Evolutionary conservation across 2,329 filamentous ascomycete genomes (phyloP), one percentile per base, ranked within the genome.

Genomic region (Penicillium sp.): DNA sequence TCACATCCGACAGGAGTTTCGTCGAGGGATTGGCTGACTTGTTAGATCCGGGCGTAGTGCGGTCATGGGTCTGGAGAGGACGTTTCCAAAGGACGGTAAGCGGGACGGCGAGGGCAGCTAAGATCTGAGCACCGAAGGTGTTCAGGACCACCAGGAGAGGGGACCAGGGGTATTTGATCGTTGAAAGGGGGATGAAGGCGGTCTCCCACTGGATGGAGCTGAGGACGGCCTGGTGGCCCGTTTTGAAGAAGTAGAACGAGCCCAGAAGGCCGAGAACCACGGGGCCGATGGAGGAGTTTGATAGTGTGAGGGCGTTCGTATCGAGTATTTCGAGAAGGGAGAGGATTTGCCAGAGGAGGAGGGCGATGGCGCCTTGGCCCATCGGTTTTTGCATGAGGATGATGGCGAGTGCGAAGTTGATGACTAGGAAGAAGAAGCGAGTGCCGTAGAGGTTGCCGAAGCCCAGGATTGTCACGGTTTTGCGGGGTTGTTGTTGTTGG

Each of bases 221-320:
- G 22, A 96, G 81, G 0, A 86, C 88, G 11, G 92, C 92, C 73
- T 97, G 92, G 72, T 99, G 94, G 55, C 94, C 94, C 0, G 94
- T 99, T 69, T 95, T 96, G 83, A 99, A 99, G 78, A 86, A 99
- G 76, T 96, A 87, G 73, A 92, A 95, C 64, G 88, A 90, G 53
- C 92, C 94, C 0, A 99, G 83, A n/a, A 97, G 75, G 10, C 86
- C 92, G 24, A 97, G 82, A 56, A 95, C 80, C 35, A 94, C 77
- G 18, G 94, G 92, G 0, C 91, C 92, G 62, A 97, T 88, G 6
- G 90, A 80, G 0, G 72, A 74, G 55, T 74, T 74, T 40, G 85
- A 85, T 44, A 82, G 77, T 14, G 86, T 83, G 0, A 85, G 72
- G 30, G 74, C 74, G 61, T 85, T 85, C 2, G 81, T 82, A 67